Evolutionary conservation across 768 basidiomycete species (phyloP).

Genomic region (Saitozyma sp.): DNA sequence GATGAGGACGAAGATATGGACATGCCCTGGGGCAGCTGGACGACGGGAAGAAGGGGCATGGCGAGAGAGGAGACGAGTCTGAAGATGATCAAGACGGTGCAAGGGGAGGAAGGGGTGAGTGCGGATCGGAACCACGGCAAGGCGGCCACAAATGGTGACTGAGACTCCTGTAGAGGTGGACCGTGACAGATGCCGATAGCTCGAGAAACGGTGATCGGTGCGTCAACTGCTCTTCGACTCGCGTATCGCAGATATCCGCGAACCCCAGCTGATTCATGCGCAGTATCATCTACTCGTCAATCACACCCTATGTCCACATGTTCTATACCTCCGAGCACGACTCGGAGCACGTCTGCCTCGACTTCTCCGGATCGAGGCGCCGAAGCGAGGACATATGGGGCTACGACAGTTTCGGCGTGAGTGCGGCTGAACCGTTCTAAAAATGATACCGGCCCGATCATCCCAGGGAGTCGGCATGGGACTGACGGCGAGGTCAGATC

Average conservation of each 20-base stretch:
- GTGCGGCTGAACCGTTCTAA: conserved; percentile 14
- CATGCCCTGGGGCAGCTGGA: conserved; percentile 53
- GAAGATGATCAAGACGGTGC: conserved; percentile 60
- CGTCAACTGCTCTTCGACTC: neutral
- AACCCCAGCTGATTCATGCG: conserved; percentile 6
- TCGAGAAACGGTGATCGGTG: conserved; percentile 71
- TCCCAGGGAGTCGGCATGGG: conserved; percentile 53
- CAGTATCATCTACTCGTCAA: conserved; percentile 90
- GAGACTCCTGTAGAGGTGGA: conserved; percentile 62
- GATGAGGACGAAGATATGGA: conserved; percentile 60
- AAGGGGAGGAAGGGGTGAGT: conserved; percentile 63
- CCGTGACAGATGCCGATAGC: conserved; percentile 90
- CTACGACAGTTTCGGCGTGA: conserved; percentile 47
- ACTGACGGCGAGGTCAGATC: conserved; percentile 56
- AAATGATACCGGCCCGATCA: conserved; percentile 15
- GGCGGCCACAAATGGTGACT: too few relatives aligned
- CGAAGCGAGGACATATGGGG: conserved; percentile 17
- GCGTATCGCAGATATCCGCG: neutral
- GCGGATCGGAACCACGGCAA: neutral
- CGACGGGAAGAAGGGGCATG: conserved; percentile 18
- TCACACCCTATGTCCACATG: conserved; percentile 56
- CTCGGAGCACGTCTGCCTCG: conserved; percentile 43
- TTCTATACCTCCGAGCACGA: conserved; percentile 45
- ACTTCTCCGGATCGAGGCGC: conserved; percentile 26
- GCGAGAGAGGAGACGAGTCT: conserved; percentile 47